Evolutionary conservation across 2,329 filamentous ascomycete genomes (phyloP).

Genomic region (Drechslerella coelobrocha): DNA sequence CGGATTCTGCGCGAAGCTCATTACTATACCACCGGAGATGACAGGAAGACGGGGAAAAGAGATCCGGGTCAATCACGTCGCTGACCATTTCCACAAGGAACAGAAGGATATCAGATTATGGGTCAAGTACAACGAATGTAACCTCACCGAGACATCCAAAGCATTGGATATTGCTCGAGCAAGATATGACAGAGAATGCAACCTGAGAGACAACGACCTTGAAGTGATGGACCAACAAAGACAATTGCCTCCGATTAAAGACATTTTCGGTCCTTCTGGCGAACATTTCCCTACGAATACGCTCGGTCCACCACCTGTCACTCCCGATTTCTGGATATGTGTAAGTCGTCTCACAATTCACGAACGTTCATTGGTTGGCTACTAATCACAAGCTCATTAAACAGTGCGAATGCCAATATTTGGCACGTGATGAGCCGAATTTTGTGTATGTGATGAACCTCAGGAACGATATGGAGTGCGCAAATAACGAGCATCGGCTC

Average conservation of each 20-base stretch:
- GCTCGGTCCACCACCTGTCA: slow-evolving; percentile 16
- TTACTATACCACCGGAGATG: slow-evolving; percentile 64
- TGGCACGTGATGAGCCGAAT: slow-evolving; percentile 33
- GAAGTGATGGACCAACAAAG: slow-evolving; percentile 25
- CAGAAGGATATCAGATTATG: slow-evolving; percentile 44
- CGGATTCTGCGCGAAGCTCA: slow-evolving; percentile 73
- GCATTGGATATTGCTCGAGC: slow-evolving; percentile 19
- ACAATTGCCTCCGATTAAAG: slow-evolving; percentile 34
- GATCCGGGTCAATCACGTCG: slow-evolving; percentile 75
- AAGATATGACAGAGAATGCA: slow-evolving; percentile 23
- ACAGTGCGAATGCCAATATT: slow-evolving; percentile 43
- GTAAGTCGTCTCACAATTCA: slow-evolving; percentile 17
- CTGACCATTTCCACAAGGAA: slow-evolving; percentile 66
- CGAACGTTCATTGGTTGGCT: neutral
- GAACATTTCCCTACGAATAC: slow-evolving; percentile 26
- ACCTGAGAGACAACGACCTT: slow-evolving; percentile 21
- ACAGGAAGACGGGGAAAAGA: slow-evolving; percentile 63
- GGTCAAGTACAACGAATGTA: slow-evolving; percentile 39
- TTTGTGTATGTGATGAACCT: slow-evolving; percentile 47
- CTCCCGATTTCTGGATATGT: slow-evolving; percentile 41
- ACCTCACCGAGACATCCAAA: slow-evolving; percentile 18
- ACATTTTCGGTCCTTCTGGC: slow-evolving; percentile 35
- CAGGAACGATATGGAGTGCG: slow-evolving; percentile 36
- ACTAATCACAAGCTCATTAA: neutral
- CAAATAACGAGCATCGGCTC: slow-evolving; percentile 23